Evolutionary conservation across 2,329 filamentous ascomycete species (phyloP).

Genomic region (Fusarium sp.): DNA sequence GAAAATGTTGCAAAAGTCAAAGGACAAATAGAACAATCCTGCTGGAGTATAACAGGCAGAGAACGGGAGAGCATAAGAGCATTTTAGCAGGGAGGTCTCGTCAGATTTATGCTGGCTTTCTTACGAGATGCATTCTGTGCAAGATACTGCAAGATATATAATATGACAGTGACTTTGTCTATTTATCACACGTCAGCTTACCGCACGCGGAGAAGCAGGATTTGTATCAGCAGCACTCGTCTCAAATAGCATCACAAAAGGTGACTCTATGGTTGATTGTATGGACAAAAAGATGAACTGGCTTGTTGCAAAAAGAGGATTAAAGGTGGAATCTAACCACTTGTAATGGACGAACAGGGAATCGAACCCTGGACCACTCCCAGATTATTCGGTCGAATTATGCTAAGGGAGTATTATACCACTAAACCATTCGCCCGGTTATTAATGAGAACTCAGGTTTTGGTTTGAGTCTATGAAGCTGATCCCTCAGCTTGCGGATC

Average conservation of each 20-base stretch:
- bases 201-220: neutral
- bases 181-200: constrained; percentile 8
- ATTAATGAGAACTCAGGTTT: fast-evolving
- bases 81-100: neutral
- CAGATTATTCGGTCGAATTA: constrained; percentile 38
- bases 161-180: neutral
- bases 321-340: constrained; percentile 31
- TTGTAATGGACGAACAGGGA: constrained; percentile 42
- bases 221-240: neutral
- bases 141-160: neutral
- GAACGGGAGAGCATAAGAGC: neutral
- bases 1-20: constrained; percentile 13
- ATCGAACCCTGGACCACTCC: constrained; percentile 46
- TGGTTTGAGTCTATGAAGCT: neutral
- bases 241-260: neutral
- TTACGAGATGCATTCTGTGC: neutral
- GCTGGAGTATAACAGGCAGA: neutral
- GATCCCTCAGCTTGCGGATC: fast-evolving
- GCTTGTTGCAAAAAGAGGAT: neutral
- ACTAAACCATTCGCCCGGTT: constrained; percentile 44
- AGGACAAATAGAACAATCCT: neutral
- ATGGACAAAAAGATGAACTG: neutral
- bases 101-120: neutral
- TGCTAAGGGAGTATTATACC: constrained; percentile 46
- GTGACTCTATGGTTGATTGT: neutral